Evolutionary conservation across 805 yeast species (phyloP).

Genomic region (Cyberlindnera amylophila): DNA sequence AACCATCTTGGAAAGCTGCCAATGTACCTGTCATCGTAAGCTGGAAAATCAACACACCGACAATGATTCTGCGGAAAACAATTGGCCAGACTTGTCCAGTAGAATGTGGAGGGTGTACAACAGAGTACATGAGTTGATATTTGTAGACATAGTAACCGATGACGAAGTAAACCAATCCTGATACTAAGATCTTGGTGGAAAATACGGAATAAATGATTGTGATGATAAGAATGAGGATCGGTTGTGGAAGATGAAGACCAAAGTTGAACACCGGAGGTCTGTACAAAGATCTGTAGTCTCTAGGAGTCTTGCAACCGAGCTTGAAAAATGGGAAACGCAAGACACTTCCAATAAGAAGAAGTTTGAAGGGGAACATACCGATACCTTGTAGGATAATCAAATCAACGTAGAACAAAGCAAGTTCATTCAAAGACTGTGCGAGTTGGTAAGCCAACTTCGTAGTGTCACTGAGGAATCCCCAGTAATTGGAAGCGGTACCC

Average conservation of each 20-base stretch:
- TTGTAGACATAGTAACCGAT: slow-evolving; percentile 87
- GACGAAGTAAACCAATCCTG: slow-evolving; percentile 80
- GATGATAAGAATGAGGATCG: slow-evolving; percentile 78
- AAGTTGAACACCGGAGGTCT: slow-evolving; percentile 91
- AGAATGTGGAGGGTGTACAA: slow-evolving; percentile 94
- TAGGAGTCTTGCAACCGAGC: slow-evolving; percentile 68
- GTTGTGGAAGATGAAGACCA: slow-evolving; percentile 89
- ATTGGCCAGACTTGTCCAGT: slow-evolving; percentile 97
- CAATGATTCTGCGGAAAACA: slow-evolving; percentile 72
- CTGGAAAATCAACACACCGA: slow-evolving; percentile 82
- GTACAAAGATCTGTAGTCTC: slow-evolving; percentile 72
- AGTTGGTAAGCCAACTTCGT: slow-evolving; percentile 82
- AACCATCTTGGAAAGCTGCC: slow-evolving; percentile 74
- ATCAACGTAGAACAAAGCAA: slow-evolving; percentile 88
- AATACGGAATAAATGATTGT: slow-evolving; percentile 84
- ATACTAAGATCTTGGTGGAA: slow-evolving; percentile 80
- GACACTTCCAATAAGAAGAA: slow-evolving; percentile 77
- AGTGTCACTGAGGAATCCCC: slow-evolving; percentile 83
- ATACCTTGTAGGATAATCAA: slow-evolving; percentile 76
- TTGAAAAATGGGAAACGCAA: slow-evolving; percentile 68
- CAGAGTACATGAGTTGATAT: slow-evolving; percentile 83
- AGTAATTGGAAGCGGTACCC: slow-evolving; percentile 80
- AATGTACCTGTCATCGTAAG: slow-evolving; percentile 90
- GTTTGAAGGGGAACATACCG: slow-evolving; percentile 86
- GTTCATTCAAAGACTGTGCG: slow-evolving; percentile 74